Evolutionary conservation across 2,329 filamentous ascomycete genomes (phyloP).

Genomic region (Hypoxylon sp.): DNA sequence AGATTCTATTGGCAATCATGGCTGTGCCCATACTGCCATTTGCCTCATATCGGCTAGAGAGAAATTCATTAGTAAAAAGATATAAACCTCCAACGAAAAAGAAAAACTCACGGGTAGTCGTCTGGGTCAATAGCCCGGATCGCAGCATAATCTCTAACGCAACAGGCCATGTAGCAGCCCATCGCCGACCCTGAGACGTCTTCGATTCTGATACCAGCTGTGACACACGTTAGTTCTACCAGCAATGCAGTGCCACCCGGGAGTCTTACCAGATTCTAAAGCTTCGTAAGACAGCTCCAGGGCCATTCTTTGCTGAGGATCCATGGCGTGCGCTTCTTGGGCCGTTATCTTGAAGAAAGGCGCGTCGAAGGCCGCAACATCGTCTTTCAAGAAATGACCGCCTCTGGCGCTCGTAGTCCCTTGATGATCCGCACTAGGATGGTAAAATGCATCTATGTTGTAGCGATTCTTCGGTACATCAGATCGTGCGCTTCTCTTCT

Average conservation of each 20-base stretch:
- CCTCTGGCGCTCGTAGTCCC: conserved; percentile 47
- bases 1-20: conserved; percentile 55
- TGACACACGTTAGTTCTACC: not conserved
- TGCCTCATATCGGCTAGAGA: conserved; percentile 48
- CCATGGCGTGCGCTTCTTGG: conserved; percentile 52
- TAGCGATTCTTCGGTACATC: conserved; percentile 49
- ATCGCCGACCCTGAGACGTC: conserved; percentile 47
- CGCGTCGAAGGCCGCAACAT: conserved; percentile 50
- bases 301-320: conserved; percentile 52
- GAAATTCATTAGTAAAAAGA: conserved; percentile 28
- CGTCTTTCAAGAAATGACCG: conserved; percentile 49
- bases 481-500: conserved; percentile 47
- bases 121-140: conserved; percentile 52
- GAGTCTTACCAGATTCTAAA: conserved; percentile 49
- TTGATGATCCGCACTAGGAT: conserved; percentile 49
- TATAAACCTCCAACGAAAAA: conserved; percentile 32
- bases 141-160: conserved; percentile 49
- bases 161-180: conserved; percentile 53
- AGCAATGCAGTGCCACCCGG: not conserved
- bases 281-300: conserved; percentile 52
- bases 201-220: conserved; percentile 50
- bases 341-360: conserved; percentile 51
- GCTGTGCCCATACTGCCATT: conserved; percentile 51
- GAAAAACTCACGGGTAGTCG: conserved; percentile 49
- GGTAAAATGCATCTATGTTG: conserved; percentile 50